Evolutionary conservation across 2,329 filamentous ascomycete species (phyloP).

Genomic region (Hortaea sp.): DNA sequence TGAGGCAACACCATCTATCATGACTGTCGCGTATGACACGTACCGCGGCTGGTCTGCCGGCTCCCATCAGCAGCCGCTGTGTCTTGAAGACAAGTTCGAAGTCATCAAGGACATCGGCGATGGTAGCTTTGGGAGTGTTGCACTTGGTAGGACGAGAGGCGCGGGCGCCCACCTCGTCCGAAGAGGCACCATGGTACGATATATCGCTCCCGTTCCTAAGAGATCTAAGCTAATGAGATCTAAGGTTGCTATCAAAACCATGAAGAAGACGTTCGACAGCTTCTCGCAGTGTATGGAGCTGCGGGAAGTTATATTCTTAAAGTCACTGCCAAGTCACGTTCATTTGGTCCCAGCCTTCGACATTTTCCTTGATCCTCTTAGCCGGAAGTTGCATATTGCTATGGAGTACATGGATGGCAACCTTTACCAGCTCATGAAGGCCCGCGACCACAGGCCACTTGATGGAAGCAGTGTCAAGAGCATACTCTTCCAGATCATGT

Average conservation of each 20-base stretch:
- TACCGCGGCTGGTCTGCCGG: conserved; percentile 51
- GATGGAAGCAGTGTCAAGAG: conserved; percentile 92
- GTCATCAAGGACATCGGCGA: conserved; percentile 97
- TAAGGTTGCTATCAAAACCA: conserved; percentile 97
- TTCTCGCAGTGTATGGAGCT: conserved; percentile 84
- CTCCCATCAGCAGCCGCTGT: conserved; percentile 39
- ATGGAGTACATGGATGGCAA: conserved; percentile 99
- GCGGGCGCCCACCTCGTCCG: conserved; percentile 82
- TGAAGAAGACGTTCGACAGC: conserved; percentile 99
- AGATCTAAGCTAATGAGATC: conserved; percentile 8
- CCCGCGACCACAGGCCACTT: conserved; percentile 85
- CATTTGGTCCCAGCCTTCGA: conserved; percentile 96
- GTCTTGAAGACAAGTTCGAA: conserved; percentile 88
- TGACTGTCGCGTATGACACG: conserved; percentile 66
- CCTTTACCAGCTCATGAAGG: conserved; percentile 97
- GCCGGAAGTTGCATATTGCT: conserved; percentile 89
- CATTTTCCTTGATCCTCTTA: conserved; percentile 94
- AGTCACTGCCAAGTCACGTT: conserved; percentile 74
- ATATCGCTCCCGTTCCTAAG: neutral
- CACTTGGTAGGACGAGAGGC: conserved; percentile 79
- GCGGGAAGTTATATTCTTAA: conserved; percentile 91
- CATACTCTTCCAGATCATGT: conserved; percentile 93
- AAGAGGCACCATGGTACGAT: conserved; percentile 73
- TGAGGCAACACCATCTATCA: conserved; percentile 34
- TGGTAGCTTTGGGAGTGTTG: conserved; percentile 95